Base-by-base conservation (phyloP, 2,329 filamentous ascomycete genomes). In the Ascochyta rabiei region DNA sequence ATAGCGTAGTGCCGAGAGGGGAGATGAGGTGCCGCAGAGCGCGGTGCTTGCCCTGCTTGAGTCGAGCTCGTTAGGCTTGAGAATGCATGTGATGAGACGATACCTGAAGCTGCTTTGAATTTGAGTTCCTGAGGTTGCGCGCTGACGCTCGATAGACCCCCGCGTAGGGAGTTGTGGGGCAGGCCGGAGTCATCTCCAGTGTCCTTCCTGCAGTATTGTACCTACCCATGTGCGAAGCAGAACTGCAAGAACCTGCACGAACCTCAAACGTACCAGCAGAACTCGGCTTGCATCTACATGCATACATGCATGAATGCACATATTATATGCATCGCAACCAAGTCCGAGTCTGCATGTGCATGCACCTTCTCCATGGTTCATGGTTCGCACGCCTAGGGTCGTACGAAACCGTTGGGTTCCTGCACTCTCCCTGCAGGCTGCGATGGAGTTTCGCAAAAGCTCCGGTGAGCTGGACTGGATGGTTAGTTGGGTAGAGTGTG, bases 21-120 rank as follows among this genome's bases (percentile, higher is more conserved):
- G 39, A 39, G 21, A 44, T 40, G 21, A 53, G 37, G 21, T 15
- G 28, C 12, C 21, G 21, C 38, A 42, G 28, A 30, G 12, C 13
- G 35, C 48, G 48, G 48, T 19, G 45, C 49, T 41, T 46, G 42
- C 37, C 42, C 37, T 41, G 8, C n/a, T 9, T 48, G 15, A n/a
- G 9, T 15, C 16, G 10, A 43, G 15, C 19, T 8, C 6, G 12
- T 24, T 38, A 13, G 37, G 26, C 10, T 23, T 15, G 23, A 28
- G 31, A 33, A 9, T 9, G 9, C 33, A 19, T 19, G 7, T 44
- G 40, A 39, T 23, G 21, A 6, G 40, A 39, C 6, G 21, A 6
- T 6, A 52, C 48, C 7, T 9, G 3, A 21, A 34, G 21, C n/a
- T 52, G 48, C 30, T 41, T 48, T 46, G 28, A 13, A 39, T 39